Evolutionary conservation across 768 basidiomycete genomes (phyloP), one percentile per base, ranked within the genome.

Genomic region (Neoboletus brunneissimus): DNA sequence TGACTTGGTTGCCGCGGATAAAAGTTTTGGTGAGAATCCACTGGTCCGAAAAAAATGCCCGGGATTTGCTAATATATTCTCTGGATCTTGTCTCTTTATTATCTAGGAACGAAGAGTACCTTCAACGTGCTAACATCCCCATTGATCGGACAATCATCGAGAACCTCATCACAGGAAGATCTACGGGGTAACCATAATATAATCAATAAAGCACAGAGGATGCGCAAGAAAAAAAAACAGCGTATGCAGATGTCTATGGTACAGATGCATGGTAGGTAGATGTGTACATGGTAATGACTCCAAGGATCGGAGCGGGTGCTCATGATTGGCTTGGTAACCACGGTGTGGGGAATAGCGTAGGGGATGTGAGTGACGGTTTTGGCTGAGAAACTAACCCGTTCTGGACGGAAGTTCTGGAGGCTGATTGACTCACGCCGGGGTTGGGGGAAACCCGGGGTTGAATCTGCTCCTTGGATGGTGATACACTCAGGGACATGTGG

Each of bases 71-170:
- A 12, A 56, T 8, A 9, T 20, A 1, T 23, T 23, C 1, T 34
- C 29, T 41, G 22, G 23, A 16, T 9, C 27, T n/a, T 18, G 11
- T 40, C n/a, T 2, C 3, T 8, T 25, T 27, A 23, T 18, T 16
- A 22, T 43, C 23, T 29, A 81, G 81, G 83, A 83, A 83, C 58
- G 79, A 82, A 59, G 76, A 76, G 9, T 83, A 83, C 62, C 72
- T 84, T 29, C 58, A 52, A 27, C 67, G 65, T 13, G 76, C 74
- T 5, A 69, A 71, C 48, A 79, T 83, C 16, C 73, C 76, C 15
- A 59, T 77, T 43, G 77, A 82, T 62, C 58, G 48, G 31, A 67
- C 67, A 4, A 70, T 81, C 54, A 67, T 78, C 25, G 74, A 77
- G 55, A 67, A 73, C 45, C 66, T 81, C 48, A 65, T 81, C 49